Evolutionary conservation across 192 early-diverging fungal genomes (phyloP), one percentile per base, ranked within the genome.

Genomic region (Mortierella antarctica): DNA sequence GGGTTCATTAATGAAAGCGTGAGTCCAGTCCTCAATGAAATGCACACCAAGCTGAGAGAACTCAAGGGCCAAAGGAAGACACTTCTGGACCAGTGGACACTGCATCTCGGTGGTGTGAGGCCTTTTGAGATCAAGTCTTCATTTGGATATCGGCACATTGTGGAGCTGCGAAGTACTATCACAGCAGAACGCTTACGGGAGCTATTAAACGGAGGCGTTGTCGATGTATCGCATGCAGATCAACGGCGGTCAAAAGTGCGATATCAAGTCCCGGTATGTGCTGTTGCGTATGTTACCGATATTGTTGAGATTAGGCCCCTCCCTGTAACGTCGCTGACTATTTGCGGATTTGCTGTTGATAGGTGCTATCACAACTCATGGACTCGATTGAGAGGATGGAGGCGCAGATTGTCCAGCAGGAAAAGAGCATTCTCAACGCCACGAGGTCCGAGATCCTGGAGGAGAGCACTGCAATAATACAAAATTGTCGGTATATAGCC

Each of bases 401-500:
- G 60, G 45, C 50, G 7, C 70, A 80, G 18, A 80, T 80, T 60
- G 65, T 80, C 7, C 65, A 70, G 44, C 39, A 80, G 44, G 77
- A 80, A 47, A 80, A 80, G 49, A 68, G 65, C 5, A 72, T 80
- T 17, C 77, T 80, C 13, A 67, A 8, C 14, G 70, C 70, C 2
- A 68, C 70, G 1, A 57, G 77, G 6, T 23, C 57, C 49, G 56
- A 86, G 50, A 79, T 90, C 8, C 50, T 91, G 48, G 86, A 86
- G 4, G 83, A 90, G 31, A 86, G 89, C 44, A 56, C 83, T 5
- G 64, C 85, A 0, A 90, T 92, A 54, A 77, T 91, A 12, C 86
- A 85, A 8, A 92, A 89, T 80, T 89, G 88, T 62, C 84, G 82
- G 58, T 80, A 86, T 4, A 64, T 95, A 44, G 91, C 92, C 0